Evolutionary conservation across 2,329 filamentous ascomycete species (phyloP), one percentile per base, ranked within the genome.

Genomic region (Pseudogymnoascus sp.): DNA sequence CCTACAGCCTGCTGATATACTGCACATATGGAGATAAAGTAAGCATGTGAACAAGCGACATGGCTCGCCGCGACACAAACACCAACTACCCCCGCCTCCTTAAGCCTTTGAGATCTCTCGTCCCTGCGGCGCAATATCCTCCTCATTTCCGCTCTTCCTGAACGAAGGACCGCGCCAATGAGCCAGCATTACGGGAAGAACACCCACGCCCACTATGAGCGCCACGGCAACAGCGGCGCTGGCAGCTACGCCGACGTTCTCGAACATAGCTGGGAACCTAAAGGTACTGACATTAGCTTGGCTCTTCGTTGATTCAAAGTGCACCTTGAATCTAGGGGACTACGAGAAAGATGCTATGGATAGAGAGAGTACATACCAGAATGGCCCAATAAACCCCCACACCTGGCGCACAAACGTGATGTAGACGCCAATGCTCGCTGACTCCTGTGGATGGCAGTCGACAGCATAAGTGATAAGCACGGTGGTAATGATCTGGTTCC

Each of bases 401-500:
- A 77, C 79, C 63, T 82, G 79, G 6, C 83, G 75, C 2, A 84
- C 77, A 61, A 85, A 75, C 3, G 78, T 84, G 65, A 86, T 77
- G 65, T 85, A 85, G 0, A 84, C 82, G 2, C 83, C 84, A 16
- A 86, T 77, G 61, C 79, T 78, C 0, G 79, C 79, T 0, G 82
- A 76, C 41, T 83, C 77, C 28, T 81, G 75, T 2, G 74, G 76
- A 64, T 84, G 79, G 67, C 81, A 83, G 66, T 86, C 84, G 0
- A 87, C 79, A 0, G 82, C 79, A 68, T 85, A 86, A 0, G 84
- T 85, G 23, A 84, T 80, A 45, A 84, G 69, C 2, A 85, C 80
- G 0, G 84, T 86, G 0, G 84, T 86, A 14, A 85, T 77, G 42
- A 87, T 79, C 70, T 86, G 84, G 64, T 84, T 85, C 0, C 84